Evolutionary conservation across 2,329 filamentous ascomycete species (phyloP), one percentile per base, ranked within the genome.

Genomic region (Tolypocladium amazonense): DNA sequence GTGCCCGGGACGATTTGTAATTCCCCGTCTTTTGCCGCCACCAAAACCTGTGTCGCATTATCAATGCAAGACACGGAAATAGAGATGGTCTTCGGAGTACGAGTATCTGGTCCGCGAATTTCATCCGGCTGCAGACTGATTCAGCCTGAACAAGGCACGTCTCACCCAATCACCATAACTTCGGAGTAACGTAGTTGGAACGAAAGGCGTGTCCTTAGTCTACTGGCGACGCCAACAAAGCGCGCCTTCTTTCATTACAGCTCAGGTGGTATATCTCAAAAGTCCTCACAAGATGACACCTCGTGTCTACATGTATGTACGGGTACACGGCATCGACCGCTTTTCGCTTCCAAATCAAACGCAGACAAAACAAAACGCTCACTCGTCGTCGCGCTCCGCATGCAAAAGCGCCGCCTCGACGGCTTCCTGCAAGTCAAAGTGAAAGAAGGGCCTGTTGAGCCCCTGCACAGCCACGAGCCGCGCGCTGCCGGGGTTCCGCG

Each of bases 401-500:
- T 76, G 74, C 4, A 69, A 61, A 43, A 78, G 69, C 3, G 76
- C 74, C 35, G 75, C 76, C 66, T 80, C 77, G 8, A 80, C 72
- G 4, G 78, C 78, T 60, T 78, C 77, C 33, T 78, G 74, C 43
- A 82, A 65, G 64, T 82, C 79, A 35, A 81, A 73, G 60, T 82
- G 79, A 69, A 82, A 82, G 68, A 76, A 80, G 7, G 80, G 80
- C 63, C 78, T 69, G 68, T 82, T 80, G 58, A 79, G 70, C 2
- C 76, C 78, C 58, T 76, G 74, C 1, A 80, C 67, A 0, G 76
- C 72, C 30, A 72, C 71, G 41, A 77, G 65, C 38, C 68, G 67
- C 11, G 66, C 66, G 52, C 64, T 72, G 59, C 65, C 64, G 27
- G 67, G 66, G 15, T 72, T 66, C 27, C 63, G 66, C 1, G 65